These are phyloP conservation scores for Irpex sp. DNA, from an alignment of 1,284 basidiomycete species.

Conservation along the genomic window DNA sequence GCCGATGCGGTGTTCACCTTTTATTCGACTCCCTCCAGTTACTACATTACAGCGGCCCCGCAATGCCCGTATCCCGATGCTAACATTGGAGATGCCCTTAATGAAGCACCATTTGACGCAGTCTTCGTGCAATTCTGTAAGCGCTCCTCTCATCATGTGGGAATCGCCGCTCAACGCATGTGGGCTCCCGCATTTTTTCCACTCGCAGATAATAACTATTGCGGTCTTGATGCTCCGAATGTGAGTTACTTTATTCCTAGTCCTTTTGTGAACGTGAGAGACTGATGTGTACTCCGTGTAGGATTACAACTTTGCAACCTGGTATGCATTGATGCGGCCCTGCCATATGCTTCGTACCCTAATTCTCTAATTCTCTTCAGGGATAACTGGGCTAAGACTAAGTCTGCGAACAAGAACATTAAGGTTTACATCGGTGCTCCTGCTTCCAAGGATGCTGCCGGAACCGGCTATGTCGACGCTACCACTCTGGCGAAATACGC, in stretches of 20 bases:
- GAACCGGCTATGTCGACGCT: constrained; percentile 46
- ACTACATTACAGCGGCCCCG: constrained; percentile 54
- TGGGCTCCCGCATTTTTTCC: not conserved
- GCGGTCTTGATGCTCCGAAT: constrained; percentile 32
- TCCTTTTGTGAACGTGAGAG: not conserved
- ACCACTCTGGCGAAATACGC: constrained; percentile 42
- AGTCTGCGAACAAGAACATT: constrained; percentile 50
- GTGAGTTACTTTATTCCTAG: not conserved
- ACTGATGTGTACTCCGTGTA: constrained; percentile 27
- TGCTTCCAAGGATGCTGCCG: constrained; percentile 42
- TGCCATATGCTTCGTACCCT: not conserved
- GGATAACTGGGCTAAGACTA: constrained; percentile 58
- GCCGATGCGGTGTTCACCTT: not conserved
- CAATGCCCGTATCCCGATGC: constrained; percentile 63
- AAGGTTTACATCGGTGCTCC: constrained; percentile 62
- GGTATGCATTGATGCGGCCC: not conserved
- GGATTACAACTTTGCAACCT: constrained; percentile 41
- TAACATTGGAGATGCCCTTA: constrained; percentile 47
- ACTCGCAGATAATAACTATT: constrained; percentile 51
- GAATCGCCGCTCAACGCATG: not conserved
- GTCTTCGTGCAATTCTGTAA: constrained; percentile 57
- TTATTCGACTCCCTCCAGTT: constrained; percentile 27
- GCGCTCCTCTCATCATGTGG: constrained; percentile 11
- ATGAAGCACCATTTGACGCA: constrained; percentile 52
- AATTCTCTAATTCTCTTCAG: constrained; percentile 25